Evolutionary conservation across 2,329 filamentous ascomycete species (phyloP).

Genomic region (Sclerotinia nivalis): DNA sequence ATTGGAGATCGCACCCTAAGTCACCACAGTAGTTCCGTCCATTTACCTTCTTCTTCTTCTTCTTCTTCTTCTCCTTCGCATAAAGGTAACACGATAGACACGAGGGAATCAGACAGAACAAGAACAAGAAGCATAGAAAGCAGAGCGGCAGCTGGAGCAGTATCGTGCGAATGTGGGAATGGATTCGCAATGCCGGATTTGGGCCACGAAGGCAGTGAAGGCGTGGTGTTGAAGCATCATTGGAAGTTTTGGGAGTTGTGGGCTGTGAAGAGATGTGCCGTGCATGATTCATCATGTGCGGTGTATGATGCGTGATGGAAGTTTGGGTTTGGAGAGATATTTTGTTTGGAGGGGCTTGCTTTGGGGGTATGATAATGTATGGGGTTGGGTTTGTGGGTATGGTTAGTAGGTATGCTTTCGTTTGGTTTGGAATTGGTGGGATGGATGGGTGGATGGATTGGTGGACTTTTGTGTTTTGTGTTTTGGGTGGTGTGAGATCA

Average conservation of each 20-base stretch:
- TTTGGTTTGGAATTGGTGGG: too few relatives aligned
- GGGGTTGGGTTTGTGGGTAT: too few relatives aligned
- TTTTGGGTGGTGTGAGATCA: not conserved
- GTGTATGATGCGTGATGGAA: not conserved
- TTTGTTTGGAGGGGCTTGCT: too few relatives aligned
- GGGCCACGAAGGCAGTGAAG: not conserved
- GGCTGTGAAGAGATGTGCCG: slow-evolving; percentile 21
- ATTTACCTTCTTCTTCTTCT: not conserved
- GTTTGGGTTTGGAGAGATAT: too few relatives aligned
- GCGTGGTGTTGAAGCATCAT: slow-evolving; percentile 11
- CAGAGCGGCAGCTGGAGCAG: not conserved
- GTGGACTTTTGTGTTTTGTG: not conserved
- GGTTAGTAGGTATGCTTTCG: too few relatives aligned
- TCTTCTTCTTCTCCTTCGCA: not conserved
- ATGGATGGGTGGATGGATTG: too few relatives aligned
- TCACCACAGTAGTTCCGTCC: slow-evolving; percentile 20
- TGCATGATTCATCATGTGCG: slow-evolving; percentile 13
- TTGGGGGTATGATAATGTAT: not conserved
- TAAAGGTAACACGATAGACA: not conserved
- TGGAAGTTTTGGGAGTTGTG: slow-evolving; percentile 26
- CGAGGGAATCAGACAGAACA: too few relatives aligned
- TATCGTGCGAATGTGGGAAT: slow-evolving; percentile 14
- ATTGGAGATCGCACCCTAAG: slow-evolving; percentile 16
- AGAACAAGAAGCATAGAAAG: too few relatives aligned
- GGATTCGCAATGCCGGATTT: slow-evolving; percentile 17